Evolutionary conservation across 495 filamentous ascomycete species (phyloP).

Genomic region (Mytilinidion resinicola): DNA sequence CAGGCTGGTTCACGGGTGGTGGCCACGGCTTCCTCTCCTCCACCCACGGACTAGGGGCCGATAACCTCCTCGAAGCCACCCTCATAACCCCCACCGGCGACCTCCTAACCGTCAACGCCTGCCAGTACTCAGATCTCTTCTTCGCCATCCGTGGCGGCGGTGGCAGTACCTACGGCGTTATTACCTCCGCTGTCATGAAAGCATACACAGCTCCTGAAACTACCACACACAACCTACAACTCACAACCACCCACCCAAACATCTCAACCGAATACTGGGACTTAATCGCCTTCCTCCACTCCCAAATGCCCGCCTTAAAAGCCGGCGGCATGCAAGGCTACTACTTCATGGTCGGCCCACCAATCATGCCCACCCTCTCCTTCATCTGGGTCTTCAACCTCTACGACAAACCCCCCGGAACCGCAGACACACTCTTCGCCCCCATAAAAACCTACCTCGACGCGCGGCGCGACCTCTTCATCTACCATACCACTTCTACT

Average conservation of each 20-base stretch:
- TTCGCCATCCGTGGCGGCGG: constrained; percentile 5
- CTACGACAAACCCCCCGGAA: constrained; percentile 20
- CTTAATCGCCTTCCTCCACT: constrained; percentile 15
- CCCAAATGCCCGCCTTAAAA: constrained; percentile 15
- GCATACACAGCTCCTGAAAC: constrained; percentile 14
- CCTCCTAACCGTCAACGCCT: not conserved
- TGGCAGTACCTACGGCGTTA: constrained; percentile 3
- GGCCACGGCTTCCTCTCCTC: not conserved
- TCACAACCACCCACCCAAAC: constrained; percentile 3
- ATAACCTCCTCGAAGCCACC: constrained; percentile 39
- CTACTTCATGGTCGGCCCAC: constrained; percentile 20
- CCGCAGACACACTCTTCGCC: constrained; percentile 10
- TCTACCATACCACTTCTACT: constrained; percentile 1
- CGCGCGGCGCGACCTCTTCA: not conserved
- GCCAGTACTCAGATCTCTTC: not conserved
- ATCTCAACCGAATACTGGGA: constrained; percentile 17
- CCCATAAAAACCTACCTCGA: constrained; percentile 10
- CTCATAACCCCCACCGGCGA: constrained; percentile 23
- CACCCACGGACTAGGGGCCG: constrained; percentile 43
- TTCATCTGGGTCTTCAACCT: constrained; percentile 15
- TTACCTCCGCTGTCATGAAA: constrained; percentile 16
- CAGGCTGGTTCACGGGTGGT: constrained; percentile 5
- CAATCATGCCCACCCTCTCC: constrained; percentile 1
- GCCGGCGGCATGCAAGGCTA: constrained; percentile 25
- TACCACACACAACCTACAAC: not conserved